These are phyloP conservation scores for Flaveria brownii DNA, from an alignment of 129 eudicot species.

Conservation along the genomic window DNA sequence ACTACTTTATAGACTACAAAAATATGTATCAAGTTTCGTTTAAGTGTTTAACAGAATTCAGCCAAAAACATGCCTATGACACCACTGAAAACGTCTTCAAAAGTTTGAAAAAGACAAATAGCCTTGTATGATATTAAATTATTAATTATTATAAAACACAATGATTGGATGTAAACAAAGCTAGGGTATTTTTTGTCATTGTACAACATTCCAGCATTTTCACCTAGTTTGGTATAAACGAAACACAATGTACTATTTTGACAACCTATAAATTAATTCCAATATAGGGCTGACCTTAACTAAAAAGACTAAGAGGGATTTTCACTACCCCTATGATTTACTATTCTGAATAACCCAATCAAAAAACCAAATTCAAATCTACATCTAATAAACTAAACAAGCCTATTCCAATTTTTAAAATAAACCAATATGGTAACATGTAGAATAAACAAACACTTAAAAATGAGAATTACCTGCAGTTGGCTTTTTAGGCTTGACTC, in stretches of 20 bases:
- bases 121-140: neutral
- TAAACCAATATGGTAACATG: slow-evolving; percentile 5
- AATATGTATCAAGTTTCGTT: neutral
- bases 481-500: slow-evolving; percentile 81
- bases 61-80: neutral
- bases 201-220: neutral
- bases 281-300: neutral
- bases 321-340: neutral
- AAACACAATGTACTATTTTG: neutral
- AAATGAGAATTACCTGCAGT: slow-evolving; percentile 51
- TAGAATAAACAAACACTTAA: neutral
- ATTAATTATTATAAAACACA: neutral
- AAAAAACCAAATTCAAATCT: neutral
- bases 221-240: neutral
- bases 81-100: neutral
- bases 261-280: neutral
- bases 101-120: neutral
- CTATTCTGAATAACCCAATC: neutral
- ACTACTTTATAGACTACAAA: neutral
- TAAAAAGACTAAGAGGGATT: neutral
- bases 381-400: neutral
- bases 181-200: neutral
- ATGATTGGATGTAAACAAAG: neutral
- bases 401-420: neutral
- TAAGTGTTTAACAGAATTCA: neutral